Percentiles rank a stretch among this genome's conserved stretches.
Conservation (phyloP, 2,329 filamentous ascomycete species). For the Pseudogymnoascus sp. region DNA sequence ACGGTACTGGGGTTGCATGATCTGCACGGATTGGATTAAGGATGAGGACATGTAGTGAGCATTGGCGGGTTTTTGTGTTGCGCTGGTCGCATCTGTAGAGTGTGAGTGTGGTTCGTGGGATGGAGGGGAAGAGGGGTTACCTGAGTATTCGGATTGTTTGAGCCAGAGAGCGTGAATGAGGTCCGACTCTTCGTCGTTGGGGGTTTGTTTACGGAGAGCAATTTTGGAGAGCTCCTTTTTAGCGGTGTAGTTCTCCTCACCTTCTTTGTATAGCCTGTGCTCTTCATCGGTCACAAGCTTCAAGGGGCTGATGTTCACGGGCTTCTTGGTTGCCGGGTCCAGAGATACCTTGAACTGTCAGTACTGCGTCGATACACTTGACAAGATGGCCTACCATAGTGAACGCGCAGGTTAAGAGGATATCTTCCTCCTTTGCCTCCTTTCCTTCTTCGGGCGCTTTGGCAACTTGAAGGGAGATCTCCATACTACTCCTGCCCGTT, state of each 20-base stretch:
- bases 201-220: conserved; percentile 54
- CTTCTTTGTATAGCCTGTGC: conserved; percentile 49
- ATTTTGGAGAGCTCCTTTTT: conserved; percentile 53
- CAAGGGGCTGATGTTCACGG: conserved; percentile 52
- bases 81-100: conserved; percentile 41
- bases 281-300: conserved; percentile 54
- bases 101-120: background rate
- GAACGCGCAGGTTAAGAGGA: conserved; percentile 62
- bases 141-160: conserved; percentile 52
- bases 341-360: conserved; percentile 38
- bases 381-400: conserved; percentile 49
- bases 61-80: conserved; percentile 45
- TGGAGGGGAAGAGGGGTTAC: conserved; percentile 25
- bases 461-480: conserved; percentile 59
- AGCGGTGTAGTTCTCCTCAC: conserved; percentile 55
- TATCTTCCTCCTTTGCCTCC: conserved; percentile 45
- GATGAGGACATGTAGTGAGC: conserved; percentile 55
- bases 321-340: conserved; percentile 57
- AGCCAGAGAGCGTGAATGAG: conserved; percentile 65
- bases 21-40: conserved; percentile 54
- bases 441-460: conserved; percentile 49
- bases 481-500: conserved; percentile 59
- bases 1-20: conserved; percentile 65
- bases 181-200: conserved; percentile 60
- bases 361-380: background rate